Evolutionary conservation across 148 eudicot genomes (phyloP), one percentile per base, ranked within the genome.

Genomic region (Suaeda aralocaspica): DNA sequence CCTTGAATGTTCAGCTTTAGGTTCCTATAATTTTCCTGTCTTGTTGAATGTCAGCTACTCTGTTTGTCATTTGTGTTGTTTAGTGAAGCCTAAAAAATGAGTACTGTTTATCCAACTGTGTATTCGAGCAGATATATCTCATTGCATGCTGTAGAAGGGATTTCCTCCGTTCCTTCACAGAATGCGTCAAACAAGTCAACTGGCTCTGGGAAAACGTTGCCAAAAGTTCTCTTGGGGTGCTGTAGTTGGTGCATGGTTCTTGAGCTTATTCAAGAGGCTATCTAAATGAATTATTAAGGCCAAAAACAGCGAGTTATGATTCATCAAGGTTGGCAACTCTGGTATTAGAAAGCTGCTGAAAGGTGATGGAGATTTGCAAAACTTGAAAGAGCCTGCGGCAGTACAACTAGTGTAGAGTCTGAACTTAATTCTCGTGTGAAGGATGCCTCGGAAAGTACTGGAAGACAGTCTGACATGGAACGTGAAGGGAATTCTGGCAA

Each of bases 261-360:
- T 74, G 64, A 76, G 94, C 89, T 72, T 88, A 90, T 77, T 67
- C 82, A 9, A 64, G 74, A 73, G 96, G 91, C 42, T 77, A 79
- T 62, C 68, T 86, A 7, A 84, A 81, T 70, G 78, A n/a, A 72
- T 31, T 28, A 73, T 72, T 39, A 70, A 61, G 78, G 49, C 31
- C 78, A 77, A 65, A 80, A 75, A 65, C 80, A 67, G 67, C 77
- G 46, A 67, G 31, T 66, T 64, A 59, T 51, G 76, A 71, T 28
- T 55, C 70, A 1, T 58, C 31, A 56, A 81, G 64, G 46, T n/a
- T 59, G 64, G 9, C 14, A 52, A 74, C 11, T 63, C 82, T 66
- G 67, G 71, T 53, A 67, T 56, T 15, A 51, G 61, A 41, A 76
- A 76, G 28, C 73, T 61, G 34, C 69, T 69, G 25, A 77, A 72